Base-by-base conservation (phyloP, 2,329 filamentous ascomycete genomes). In the Rhynchosporium graminicola region DNA sequence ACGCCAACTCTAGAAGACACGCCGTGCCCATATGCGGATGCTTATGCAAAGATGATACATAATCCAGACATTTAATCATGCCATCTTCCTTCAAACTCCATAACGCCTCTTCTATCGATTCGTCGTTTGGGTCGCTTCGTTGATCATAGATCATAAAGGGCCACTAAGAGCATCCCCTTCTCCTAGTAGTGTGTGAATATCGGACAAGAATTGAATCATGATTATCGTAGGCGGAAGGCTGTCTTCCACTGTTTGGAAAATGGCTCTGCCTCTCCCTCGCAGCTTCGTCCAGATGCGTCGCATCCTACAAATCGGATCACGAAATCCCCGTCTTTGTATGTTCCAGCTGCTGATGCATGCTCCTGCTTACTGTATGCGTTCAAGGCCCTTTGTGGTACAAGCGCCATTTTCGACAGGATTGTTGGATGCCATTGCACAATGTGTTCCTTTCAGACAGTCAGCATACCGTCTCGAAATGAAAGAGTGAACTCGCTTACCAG, bases 361-460 rank as follows among this genome's bases (percentile, higher is more conserved):
- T 71, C 70, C 56, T 67, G 69, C 55, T 68, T 71, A 65, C 82
- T 87, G 76, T 97, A 98, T 0, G 91, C 84, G 73, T 96, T 96
- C 74, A 99, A 79, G 40, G 83, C 81, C 57, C 88, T 85, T 76
- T 99, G 95, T 2, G 94, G 92, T n/a, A 99, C 82, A 28, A 99
- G 81, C 1, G 90, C 93, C 65, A 98, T 79, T 74, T 92, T 95
- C 43, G 94, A 92, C 10, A 99, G 84, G 50, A 99, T 89, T 0
- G 95, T 99, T 33, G 94, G 92, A 74, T 99, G 95, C 96, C 95
- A 99, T 80, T 97, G 94, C 40, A 91, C 86, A 68, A 94, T 89
- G 74, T 95, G 91, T 77, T 94, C 90, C 90, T 93, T 65, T 33
- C 52, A 47, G 48, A n/a, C 15, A 43, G 48, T 63, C 13, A 71